Evolutionary conservation across 139 green algal genomes (phyloP).

Genomic region (Tetradesmus obliquus): DNA sequence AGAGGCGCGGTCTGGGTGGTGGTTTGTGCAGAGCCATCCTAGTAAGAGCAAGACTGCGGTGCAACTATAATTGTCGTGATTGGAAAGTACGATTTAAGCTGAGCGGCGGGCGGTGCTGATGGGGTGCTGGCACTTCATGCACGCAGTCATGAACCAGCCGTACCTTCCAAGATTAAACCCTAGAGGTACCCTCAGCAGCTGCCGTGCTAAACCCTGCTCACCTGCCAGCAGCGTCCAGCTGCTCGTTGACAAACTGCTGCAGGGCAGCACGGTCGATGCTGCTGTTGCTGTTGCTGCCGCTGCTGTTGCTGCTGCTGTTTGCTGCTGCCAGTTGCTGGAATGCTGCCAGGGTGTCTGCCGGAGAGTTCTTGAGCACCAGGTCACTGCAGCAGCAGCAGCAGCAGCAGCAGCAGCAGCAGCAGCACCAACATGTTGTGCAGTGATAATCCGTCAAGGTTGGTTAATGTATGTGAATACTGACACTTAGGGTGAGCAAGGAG

Average conservation of each 20-base stretch:
- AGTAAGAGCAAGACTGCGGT: no score
- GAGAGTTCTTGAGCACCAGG: background rate
- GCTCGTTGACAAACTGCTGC: background rate
- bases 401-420: background rate
- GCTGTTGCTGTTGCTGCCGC: background rate
- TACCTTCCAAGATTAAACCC: no score
- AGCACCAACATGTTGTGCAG: background rate
- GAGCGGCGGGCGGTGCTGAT: no score
- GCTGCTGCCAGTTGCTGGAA: background rate
- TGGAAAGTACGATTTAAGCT: no score
- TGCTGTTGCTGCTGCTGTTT: background rate
- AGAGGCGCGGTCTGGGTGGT: background rate
- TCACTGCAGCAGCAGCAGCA: conserved; percentile 18
- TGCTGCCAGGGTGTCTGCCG: background rate
- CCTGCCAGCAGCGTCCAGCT: conserved; percentile 5
- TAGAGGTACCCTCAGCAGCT: no score
- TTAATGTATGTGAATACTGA: no score
- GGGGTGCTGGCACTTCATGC: no score
- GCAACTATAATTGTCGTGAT: no score
- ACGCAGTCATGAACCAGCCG: no score
- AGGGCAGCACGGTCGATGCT: background rate
- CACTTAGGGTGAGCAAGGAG: no score
- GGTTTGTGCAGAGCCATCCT: background rate
- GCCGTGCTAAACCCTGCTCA: background rate
- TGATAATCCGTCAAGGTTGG: no score